Conservation (phyloP, 1,284 basidiomycete genomes). For the Naganishia albida region DNA sequence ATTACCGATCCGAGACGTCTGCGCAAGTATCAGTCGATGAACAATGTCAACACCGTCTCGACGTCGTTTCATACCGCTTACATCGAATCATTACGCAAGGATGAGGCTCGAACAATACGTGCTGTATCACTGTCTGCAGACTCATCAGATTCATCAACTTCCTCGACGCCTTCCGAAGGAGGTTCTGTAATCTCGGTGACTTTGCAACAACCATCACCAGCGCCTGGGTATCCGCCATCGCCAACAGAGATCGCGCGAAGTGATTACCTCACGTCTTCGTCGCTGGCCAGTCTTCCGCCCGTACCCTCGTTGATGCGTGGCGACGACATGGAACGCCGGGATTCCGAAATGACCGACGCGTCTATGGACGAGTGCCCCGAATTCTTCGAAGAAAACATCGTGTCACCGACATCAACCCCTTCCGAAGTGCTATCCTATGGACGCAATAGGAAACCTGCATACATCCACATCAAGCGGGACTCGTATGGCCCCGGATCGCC, state of each 20-base stretch:
- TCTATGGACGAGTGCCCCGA: constrained; percentile 22
- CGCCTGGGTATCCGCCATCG: not conserved
- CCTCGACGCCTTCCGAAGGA: constrained; percentile 14
- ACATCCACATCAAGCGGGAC: constrained; percentile 23
- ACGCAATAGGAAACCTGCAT: not conserved
- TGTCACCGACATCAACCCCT: constrained; percentile 3
- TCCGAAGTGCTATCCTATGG: not conserved
- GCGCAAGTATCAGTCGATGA: constrained; percentile 26
- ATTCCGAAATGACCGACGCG: constrained; percentile 24
- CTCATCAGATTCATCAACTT: constrained; percentile 5
- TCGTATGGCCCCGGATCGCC: constrained; percentile 29
- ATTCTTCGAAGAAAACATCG: constrained; percentile 14
- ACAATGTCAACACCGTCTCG: constrained; percentile 7
- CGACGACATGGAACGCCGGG: constrained; percentile 7
- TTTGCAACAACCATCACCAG: constrained; percentile 21
- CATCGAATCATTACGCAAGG: constrained; percentile 16
- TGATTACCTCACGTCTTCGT: constrained; percentile 15
- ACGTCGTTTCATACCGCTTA: constrained; percentile 12
- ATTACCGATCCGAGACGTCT: constrained; percentile 1
- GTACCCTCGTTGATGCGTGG: constrained; percentile 14
- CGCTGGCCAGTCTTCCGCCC: constrained; percentile 20
- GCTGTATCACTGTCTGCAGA: not conserved
- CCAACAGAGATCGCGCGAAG: constrained; percentile 18
- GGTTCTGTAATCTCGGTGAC: constrained; percentile 18
- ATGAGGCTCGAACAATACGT: constrained; percentile 1